Evolutionary conservation across 495 filamentous ascomycete species (phyloP).

Genomic region (Annulohypoxylon bovei): DNA sequence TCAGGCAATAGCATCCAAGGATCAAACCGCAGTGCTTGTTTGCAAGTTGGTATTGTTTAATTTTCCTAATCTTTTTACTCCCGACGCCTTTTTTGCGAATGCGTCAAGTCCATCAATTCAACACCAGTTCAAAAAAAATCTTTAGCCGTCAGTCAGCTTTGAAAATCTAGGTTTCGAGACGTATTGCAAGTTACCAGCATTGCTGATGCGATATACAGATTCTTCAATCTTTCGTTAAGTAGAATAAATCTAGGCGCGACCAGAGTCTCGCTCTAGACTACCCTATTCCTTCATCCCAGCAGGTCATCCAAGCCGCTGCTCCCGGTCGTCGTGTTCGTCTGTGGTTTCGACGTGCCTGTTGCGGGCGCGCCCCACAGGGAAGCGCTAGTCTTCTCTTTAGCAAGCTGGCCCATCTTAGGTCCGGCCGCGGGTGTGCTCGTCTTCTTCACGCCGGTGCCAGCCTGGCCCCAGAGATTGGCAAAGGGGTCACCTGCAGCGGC

Average conservation of each 20-base stretch:
- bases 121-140: neutral
- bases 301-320: slow-evolving; percentile 56
- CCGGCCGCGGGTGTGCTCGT: slow-evolving; percentile 64
- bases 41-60: slow-evolving; percentile 5
- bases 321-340: slow-evolving; percentile 37
- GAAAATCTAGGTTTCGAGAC: neutral
- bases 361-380: slow-evolving; percentile 88
- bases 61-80: slow-evolving; percentile 29
- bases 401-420: slow-evolving; percentile 88
- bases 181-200: slow-evolving; percentile 12
- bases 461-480: slow-evolving; percentile 82
- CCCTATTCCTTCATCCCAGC: slow-evolving; percentile 49
- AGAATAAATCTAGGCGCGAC: neutral
- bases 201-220: slow-evolving; percentile 24
- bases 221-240: slow-evolving; percentile 1
- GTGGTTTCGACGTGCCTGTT: slow-evolving; percentile 49
- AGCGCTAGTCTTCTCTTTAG: slow-evolving; percentile 92
- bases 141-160: slow-evolving; percentile 1
- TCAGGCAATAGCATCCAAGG: neutral
- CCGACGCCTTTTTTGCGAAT: slow-evolving; percentile 25
- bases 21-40: neutral
- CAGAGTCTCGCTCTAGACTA: neutral
- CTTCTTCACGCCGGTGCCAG: slow-evolving; percentile 84
- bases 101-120: slow-evolving; percentile 13
- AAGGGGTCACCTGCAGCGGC: slow-evolving; percentile 79